Conservation (phyloP, 305 asterid genomes). For the Fraxinus sp. region DNA sequence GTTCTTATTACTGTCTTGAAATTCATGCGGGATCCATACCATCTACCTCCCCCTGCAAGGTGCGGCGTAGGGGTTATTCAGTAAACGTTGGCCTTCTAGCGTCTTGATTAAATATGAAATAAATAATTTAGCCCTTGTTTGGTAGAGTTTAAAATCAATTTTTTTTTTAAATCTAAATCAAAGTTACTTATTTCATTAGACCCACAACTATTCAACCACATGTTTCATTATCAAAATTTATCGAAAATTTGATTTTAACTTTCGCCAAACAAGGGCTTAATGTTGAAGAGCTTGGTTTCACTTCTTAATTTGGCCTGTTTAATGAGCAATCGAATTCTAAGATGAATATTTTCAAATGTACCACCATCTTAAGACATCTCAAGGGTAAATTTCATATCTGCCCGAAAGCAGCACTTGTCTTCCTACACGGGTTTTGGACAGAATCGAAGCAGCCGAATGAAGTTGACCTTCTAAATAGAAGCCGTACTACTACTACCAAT, state of each 20-base stretch:
- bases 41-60: not conserved
- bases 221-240: too few relatives aligned
- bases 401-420: not conserved
- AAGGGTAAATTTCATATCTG: not conserved
- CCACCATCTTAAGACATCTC: not conserved
- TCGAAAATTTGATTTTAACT: too few relatives aligned
- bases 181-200: too few relatives aligned
- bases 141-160: too few relatives aligned
- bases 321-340: not conserved
- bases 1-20: conserved; percentile 35
- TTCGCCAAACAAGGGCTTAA: too few relatives aligned
- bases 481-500: not conserved
- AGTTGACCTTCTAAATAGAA: not conserved
- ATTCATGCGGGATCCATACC: conserved; percentile 42
- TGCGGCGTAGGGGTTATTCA: not conserved
- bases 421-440: not conserved
- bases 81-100: not conserved
- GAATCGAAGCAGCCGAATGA: too few relatives aligned
- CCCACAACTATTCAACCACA: too few relatives aligned
- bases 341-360: not conserved
- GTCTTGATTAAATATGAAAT: not conserved
- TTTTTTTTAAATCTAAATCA: too few relatives aligned
- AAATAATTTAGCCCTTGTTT: too few relatives aligned
- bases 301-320: not conserved
- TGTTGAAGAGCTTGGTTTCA: not conserved